These are phyloP conservation scores for Teunomyces panamensis DNA, from an alignment of 805 yeast species.

Conservation along the genomic window DNA sequence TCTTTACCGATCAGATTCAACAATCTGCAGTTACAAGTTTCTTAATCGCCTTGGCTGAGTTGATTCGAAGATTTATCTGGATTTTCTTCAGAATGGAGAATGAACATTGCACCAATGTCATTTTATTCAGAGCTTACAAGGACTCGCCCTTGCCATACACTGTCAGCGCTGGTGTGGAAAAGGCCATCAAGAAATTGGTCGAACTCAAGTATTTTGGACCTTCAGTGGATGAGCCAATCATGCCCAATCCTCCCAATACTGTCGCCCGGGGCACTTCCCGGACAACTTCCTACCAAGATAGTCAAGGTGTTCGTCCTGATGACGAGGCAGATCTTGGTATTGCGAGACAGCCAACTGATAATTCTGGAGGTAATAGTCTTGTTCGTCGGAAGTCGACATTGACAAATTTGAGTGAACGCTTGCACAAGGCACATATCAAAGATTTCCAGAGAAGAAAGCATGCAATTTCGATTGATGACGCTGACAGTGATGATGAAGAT, in stretches of 20 bases:
- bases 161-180: constrained; percentile 31
- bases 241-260: neutral
- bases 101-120: constrained; percentile 91
- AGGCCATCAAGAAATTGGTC: constrained; percentile 35
- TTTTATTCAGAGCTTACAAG: constrained; percentile 79
- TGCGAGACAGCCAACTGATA: constrained; percentile 2
- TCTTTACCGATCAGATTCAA: constrained; percentile 71
- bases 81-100: constrained; percentile 90
- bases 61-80: constrained; percentile 85
- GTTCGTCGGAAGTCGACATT: constrained; percentile 32
- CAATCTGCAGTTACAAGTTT: constrained; percentile 89
- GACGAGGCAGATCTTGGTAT: constrained; percentile 13
- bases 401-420: constrained; percentile 47
- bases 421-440: constrained; percentile 76
- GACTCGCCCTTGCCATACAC: constrained; percentile 85
- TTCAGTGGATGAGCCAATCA: neutral
- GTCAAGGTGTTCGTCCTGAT: neutral
- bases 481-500: constrained; percentile 31
- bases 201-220: constrained; percentile 23
- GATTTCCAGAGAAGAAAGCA: constrained; percentile 73
- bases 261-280: neutral
- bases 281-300: neutral
- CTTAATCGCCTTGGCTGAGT: constrained; percentile 76
- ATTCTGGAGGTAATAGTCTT: constrained; percentile 6
- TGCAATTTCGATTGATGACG: constrained; percentile 24